phyloP scores from a whole-genome alignment of 2,329 filamentous ascomycete genomes.

The Chaetomium olivaceum region DNA sequence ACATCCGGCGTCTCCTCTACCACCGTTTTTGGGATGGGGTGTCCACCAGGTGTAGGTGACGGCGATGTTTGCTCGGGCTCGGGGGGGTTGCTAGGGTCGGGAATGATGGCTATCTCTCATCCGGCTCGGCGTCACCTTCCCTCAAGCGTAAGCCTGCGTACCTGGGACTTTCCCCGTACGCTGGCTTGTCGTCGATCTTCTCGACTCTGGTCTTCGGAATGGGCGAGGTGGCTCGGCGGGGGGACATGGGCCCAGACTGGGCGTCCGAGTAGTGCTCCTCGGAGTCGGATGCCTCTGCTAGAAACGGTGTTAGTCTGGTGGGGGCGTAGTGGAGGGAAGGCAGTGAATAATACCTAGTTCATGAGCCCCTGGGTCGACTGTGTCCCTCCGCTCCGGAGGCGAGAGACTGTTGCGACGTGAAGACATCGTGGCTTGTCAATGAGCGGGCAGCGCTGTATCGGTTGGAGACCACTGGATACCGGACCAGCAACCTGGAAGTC shows the following conservation, averaged over 20 bases:
- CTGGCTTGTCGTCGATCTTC: constrained; percentile 57
- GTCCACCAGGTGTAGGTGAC: constrained; percentile 40
- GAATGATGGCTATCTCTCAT: constrained; percentile 59
- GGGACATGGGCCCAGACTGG: constrained; percentile 51
- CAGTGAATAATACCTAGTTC: constrained; percentile 52
- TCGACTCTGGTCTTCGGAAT: constrained; percentile 62
- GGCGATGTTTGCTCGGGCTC: constrained; percentile 31
- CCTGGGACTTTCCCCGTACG: constrained; percentile 63
- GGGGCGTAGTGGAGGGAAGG: constrained; percentile 7
- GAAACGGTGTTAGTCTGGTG: constrained; percentile 19
- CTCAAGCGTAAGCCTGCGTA: constrained; percentile 59
- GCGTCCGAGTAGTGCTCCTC: constrained; percentile 72
- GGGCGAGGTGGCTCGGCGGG: constrained; percentile 48
- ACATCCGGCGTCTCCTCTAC: constrained; percentile 54
- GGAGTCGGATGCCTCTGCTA: constrained; percentile 59
- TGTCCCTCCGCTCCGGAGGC: constrained; percentile 44
- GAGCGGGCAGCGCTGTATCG: neutral
- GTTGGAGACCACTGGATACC: neutral
- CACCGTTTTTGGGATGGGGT: constrained; percentile 53
- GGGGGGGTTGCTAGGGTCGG: constrained; percentile 36
- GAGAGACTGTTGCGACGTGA: constrained; percentile 43
- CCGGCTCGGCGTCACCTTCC: constrained; percentile 58
- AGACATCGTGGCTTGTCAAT: constrained; percentile 32
- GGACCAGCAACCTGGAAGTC: neutral
- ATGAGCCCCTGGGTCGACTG: constrained; percentile 59